phyloP scores from a whole-genome alignment of 305 asterid genomes.

The Plantago coronopus region DNA sequence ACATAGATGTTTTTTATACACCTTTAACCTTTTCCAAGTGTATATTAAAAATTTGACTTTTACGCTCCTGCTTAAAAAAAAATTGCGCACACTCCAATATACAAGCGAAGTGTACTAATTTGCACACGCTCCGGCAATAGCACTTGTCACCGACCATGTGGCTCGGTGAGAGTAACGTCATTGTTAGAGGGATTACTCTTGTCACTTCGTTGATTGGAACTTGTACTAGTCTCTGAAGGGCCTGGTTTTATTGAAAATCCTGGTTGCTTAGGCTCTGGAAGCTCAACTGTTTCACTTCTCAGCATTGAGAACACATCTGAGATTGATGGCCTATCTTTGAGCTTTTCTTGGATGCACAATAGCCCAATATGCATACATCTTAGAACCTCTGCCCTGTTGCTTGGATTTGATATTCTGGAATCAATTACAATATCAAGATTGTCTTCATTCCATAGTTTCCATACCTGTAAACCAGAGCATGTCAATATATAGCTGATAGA shows the following conservation, averaged over 20 bases:
- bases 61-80: too few relatives aligned
- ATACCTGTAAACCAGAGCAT: constrained; percentile 27
- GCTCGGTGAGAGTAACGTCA: constrained; percentile 11
- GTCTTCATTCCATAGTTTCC: constrained; percentile 45
- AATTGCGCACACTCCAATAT: too few relatives aligned
- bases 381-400: constrained; percentile 21
- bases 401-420: constrained; percentile 26
- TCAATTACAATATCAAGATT: constrained; percentile 23
- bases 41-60: too few relatives aligned
- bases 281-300: constrained; percentile 34
- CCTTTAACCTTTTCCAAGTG: too few relatives aligned
- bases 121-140: neutral
- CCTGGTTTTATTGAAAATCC: constrained; percentile 27
- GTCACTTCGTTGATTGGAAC: constrained; percentile 26
- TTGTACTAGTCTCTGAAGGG: constrained; percentile 24
- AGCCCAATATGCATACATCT: constrained; percentile 41
- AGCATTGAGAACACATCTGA: constrained; percentile 44
- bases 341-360: constrained; percentile 40
- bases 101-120: too few relatives aligned
- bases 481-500: neutral
- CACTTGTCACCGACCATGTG: constrained; percentile 16
- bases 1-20: too few relatives aligned
- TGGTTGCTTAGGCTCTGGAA: constrained; percentile 36
- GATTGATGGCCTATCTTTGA: constrained; percentile 39
- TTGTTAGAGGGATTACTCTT: constrained; percentile 11